Evolutionary conservation across 306 rosid species (phyloP), one percentile per base, ranked within the genome.

Genomic region (Corylus heterophylla): DNA sequence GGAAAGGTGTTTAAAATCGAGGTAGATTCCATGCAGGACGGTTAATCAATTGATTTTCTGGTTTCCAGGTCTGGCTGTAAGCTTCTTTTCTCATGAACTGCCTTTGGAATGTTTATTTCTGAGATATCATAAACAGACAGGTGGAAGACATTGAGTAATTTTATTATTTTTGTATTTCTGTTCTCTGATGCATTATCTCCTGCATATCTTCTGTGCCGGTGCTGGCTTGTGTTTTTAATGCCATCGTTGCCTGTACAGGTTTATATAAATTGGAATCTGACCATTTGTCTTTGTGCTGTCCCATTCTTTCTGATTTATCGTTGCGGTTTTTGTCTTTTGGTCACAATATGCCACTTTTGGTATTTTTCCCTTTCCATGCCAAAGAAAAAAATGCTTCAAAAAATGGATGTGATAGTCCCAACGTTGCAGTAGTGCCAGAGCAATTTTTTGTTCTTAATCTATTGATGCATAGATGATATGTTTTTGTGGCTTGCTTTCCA

Each of bases 401-500:
- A 4, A 71, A 42, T 42, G 8, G 63, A 59, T 37, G 62, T 25
- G 74, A 9, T n/a, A 37, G 66, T 54, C 25, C 25, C 20, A 52
- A 31, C 22, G 0, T 64, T 59, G 66, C 66, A 56, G 18, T 5
- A 37, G 22, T 27, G 37, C 20, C 3, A 42, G 54, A 25, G 7
- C 12, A 42, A 16, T 8, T 42, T 42, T 42, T 42, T 42, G 5
- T 42, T 2, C 45, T 42, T 48, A 18, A 0, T 12, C 49, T 12
- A 50, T 31, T 49, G 59, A 37, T 42, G 68, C 75, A 4, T 54
- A 73, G 25, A 44, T 61, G 29, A 8, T 45, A 54, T 79, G 14
- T 73, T 47, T 14, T 50, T 35, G 25, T 54, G 66, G 48, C 51
- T 66, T 49, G 75, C 68, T 76, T 71, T 80, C 39, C 85, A 95